phyloP scores from a whole-genome alignment of 2,329 filamentous ascomycete species.

The Ophiostoma populinum region DNA sequence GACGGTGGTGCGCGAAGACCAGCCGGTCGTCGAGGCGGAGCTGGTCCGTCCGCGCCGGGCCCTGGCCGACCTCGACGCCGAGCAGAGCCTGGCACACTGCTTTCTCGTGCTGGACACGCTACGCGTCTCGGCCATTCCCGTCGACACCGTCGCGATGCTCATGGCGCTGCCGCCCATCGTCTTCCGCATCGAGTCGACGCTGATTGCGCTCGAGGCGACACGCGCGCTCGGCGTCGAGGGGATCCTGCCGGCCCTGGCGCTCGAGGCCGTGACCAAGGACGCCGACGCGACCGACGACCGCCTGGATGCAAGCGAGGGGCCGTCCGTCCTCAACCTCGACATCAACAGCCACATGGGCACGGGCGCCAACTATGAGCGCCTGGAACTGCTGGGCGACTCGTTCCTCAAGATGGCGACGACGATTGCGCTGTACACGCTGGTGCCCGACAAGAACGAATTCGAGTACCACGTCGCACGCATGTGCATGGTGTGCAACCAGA shows the following conservation, averaged over 20 bases:
- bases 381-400: conserved; percentile 85
- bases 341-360: conserved; percentile 75
- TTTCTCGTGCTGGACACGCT: conserved; percentile 65
- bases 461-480: conserved; percentile 83
- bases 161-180: conserved; percentile 72
- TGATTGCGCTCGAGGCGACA: conserved; percentile 67
- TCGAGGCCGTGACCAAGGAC: conserved; percentile 88
- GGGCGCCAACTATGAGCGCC: conserved; percentile 80
- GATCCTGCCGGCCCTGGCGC: conserved; percentile 50
- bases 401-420: conserved; percentile 95
- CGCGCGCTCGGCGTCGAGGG: conserved; percentile 39
- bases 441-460: conserved; percentile 65
- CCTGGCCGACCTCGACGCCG: conserved; percentile 45
- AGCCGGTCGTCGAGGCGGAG: conserved; percentile 67
- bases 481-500: conserved; percentile 79
- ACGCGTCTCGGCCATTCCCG: conserved; percentile 54
- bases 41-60: conserved; percentile 65
- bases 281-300: conserved; percentile 70
- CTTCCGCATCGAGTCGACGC: conserved; percentile 61
- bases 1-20: conserved; percentile 41
- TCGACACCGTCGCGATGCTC: conserved; percentile 51
- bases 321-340: conserved; percentile 53
- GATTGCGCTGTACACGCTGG: conserved; percentile 63
- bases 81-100: conserved; percentile 27
- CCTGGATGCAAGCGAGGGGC: conserved; percentile 40